These are phyloP conservation scores for Coelastrella sp. DNA, from an alignment of 139 green algal species.

Conservation along the genomic window DNA sequence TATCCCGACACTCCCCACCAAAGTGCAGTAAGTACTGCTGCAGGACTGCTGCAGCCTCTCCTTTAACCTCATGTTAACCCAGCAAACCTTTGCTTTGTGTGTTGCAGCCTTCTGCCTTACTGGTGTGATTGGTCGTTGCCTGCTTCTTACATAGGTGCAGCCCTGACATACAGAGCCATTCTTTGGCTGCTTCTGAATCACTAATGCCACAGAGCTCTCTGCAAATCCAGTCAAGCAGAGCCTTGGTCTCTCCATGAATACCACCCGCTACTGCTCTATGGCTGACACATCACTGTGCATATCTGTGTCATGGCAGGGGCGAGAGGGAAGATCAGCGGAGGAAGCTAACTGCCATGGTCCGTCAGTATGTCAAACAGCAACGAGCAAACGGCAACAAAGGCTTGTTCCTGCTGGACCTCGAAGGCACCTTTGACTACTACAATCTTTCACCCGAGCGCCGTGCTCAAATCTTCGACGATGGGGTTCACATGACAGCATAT, in stretches of 20 bases:
- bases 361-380: conserved; percentile 3
- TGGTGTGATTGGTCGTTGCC: too few species aligned
- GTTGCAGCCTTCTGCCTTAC: too few species aligned
- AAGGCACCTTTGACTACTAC: conserved; percentile 21
- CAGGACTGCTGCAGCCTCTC: neutral
- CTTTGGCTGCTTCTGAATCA: too few species aligned
- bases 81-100: neutral
- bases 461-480: conserved; percentile 30
- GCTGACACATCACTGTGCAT: neutral
- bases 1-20: conserved; percentile 45
- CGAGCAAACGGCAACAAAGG: neutral
- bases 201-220: too few species aligned
- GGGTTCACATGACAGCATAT: conserved; percentile 37
- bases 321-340: conserved; percentile 18
- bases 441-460: neutral
- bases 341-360: neutral
- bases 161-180: too few species aligned
- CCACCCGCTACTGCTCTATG: too few species aligned
- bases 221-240: too few species aligned
- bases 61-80: too few species aligned
- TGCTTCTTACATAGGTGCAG: too few species aligned
- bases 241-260: neutral
- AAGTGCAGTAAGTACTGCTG: neutral
- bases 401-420: conserved; percentile 34
- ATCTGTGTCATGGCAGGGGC: conserved; percentile 9